These are phyloP conservation scores for Colletotrichum noveboracense DNA, from an alignment of 2,329 filamentous ascomycete genomes.

Conservation along the genomic window DNA sequence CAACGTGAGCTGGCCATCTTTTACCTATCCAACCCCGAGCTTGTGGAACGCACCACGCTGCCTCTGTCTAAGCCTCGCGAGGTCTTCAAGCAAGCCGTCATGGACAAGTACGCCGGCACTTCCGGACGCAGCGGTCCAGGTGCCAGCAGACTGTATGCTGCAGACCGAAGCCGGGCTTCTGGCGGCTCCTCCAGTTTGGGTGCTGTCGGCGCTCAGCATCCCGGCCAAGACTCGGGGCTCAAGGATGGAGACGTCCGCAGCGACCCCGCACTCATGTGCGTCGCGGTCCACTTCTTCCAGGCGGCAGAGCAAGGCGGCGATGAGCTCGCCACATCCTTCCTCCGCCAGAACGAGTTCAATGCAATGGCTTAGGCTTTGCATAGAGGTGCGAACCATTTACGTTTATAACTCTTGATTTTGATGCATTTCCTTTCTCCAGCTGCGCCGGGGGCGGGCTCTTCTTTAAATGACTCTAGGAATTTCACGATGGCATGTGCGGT, in stretches of 20 bases:
- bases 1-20: constrained; percentile 93
- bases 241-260: constrained; percentile 63
- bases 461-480: not conserved
- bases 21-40: constrained; percentile 89
- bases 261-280: constrained; percentile 88
- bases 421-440: not conserved
- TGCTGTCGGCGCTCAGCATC: constrained; percentile 30
- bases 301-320: constrained; percentile 86
- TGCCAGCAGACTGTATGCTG: constrained; percentile 24
- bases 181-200: constrained; percentile 17
- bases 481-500: not conserved
- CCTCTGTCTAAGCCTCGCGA: constrained; percentile 85
- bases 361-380: not conserved
- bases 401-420: not conserved
- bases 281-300: constrained; percentile 98
- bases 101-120: constrained; percentile 67
- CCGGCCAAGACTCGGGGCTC: constrained; percentile 30
- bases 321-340: constrained; percentile 79
- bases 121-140: constrained; percentile 23
- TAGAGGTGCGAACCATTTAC: not conserved
- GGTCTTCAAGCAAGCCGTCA: constrained; percentile 88
- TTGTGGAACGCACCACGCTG: constrained; percentile 79
- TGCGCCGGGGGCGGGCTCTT: not conserved
- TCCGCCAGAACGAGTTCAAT: constrained; percentile 66
- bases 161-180: constrained; percentile 13